phyloP scores from a whole-genome alignment of 441 rosid species.

The Mallotus repandus region DNA sequence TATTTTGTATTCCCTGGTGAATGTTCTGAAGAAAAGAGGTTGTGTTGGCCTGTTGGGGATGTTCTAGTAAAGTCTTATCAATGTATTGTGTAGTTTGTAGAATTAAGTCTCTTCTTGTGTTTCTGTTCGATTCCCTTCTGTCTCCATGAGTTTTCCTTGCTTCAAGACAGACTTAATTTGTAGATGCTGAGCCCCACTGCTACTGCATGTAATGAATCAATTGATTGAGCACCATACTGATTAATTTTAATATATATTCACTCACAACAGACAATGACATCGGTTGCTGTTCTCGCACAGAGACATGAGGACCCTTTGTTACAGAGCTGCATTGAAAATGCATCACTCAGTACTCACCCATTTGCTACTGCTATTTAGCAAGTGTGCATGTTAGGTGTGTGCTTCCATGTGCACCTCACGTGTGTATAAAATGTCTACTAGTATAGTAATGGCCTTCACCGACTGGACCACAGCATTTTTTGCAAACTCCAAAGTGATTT shows the following conservation, averaged over 20 bases:
- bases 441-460: not conserved
- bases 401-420: conserved; percentile 20
- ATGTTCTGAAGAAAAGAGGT: conserved; percentile 6
- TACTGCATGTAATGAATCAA: not conserved
- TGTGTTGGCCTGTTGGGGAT: conserved; percentile 17
- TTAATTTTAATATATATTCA: not conserved
- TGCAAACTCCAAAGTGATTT: not conserved
- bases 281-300: conserved; percentile 24
- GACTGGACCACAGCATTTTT: conserved; percentile 12
- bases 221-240: not conserved
- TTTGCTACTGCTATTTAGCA: not conserved
- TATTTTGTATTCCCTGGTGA: conserved; percentile 18
- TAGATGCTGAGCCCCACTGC: not conserved
- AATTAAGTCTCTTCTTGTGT: not conserved
- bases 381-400: conserved; percentile 13
- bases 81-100: conserved; percentile 28
- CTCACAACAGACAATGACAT: conserved; percentile 24
- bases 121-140: not conserved
- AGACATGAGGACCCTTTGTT: conserved; percentile 15
- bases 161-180: not conserved
- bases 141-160: not conserved
- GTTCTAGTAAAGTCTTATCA: conserved; percentile 20
- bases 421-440: not conserved
- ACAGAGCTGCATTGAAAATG: conserved; percentile 16
- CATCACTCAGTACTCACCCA: not conserved